Percentiles rank a stretch among this genome's conserved stretches.
These are phyloP conservation scores for Pseudocercospora pini-densiflorae DNA, from an alignment of 2,329 filamentous ascomycete species.

Conservation along the genomic window DNA sequence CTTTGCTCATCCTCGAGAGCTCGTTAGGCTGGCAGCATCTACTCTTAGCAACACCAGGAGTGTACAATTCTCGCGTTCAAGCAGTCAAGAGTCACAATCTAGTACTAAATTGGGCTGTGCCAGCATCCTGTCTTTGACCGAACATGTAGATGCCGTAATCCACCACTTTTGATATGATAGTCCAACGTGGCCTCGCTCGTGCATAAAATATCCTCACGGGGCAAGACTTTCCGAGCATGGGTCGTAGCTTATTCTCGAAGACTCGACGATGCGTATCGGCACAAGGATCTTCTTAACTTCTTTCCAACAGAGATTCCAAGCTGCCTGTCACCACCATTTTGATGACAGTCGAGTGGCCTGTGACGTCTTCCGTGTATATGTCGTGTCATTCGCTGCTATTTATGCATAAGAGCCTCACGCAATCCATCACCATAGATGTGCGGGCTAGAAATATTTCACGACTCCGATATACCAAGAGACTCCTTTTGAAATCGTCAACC, in stretches of 20 bases:
- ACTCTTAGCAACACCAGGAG: too few relatives aligned
- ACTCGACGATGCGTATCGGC: not conserved
- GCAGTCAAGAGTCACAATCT: too few relatives aligned
- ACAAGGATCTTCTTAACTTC: not conserved
- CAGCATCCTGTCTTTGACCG: too few relatives aligned
- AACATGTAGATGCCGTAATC: not conserved
- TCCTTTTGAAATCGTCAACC: constrained; percentile 2
- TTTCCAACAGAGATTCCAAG: not conserved
- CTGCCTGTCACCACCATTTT: not conserved
- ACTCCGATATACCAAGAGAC: constrained; percentile 11
- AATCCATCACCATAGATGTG: constrained; percentile 13
- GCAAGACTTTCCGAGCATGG: not conserved
- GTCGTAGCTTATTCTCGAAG: not conserved
- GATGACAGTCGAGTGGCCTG: not conserved
- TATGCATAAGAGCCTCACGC: constrained; percentile 22
- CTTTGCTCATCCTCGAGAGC: too few relatives aligned
- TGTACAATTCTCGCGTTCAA: too few relatives aligned
- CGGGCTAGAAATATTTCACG: constrained; percentile 20
- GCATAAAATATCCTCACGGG: not conserved
- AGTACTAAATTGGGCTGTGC: too few relatives aligned
- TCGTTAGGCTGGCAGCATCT: too few relatives aligned
- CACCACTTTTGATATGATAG: not conserved
- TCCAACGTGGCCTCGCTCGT: not conserved
- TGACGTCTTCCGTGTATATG: not conserved
- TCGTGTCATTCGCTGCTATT: constrained; percentile 15